A percentile compares a stretch with the other conserved stretches of the same genome.
Evolutionary conservation across 805 yeast genomes (phyloP).

Genomic region (Yamadazyma nakazawae): DNA sequence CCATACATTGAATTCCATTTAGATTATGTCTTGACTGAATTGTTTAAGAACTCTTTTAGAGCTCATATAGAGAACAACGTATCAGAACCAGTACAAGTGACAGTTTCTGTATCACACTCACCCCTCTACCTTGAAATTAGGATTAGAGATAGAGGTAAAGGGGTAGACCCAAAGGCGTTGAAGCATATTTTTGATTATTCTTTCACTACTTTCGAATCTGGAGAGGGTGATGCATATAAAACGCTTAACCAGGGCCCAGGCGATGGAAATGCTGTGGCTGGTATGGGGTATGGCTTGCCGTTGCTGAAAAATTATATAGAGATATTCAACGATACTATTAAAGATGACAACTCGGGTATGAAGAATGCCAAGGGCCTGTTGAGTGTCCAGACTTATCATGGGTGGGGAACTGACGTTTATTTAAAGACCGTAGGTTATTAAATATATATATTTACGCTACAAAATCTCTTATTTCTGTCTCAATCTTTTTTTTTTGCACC

Average conservation of each 20-base stretch:
- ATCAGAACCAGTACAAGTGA: conserved; percentile 35
- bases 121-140: conserved; percentile 61
- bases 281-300: conserved; percentile 96
- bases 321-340: conserved; percentile 34
- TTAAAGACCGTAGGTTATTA: conserved; percentile 34
- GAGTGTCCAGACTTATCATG: conserved; percentile 39
- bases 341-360: conserved; percentile 9
- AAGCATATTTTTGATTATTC: conserved; percentile 79
- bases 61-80: conserved; percentile 76
- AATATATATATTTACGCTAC: neutral
- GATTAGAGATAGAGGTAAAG: conserved; percentile 85
- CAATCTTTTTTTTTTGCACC: neutral
- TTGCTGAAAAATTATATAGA: conserved; percentile 53
- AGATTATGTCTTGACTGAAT: conserved; percentile 83
- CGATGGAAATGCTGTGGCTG: conserved; percentile 74
- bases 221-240: conserved; percentile 56
- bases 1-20: conserved; percentile 87
- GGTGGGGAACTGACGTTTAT: conserved; percentile 47
- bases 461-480: neutral
- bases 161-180: conserved; percentile 67
- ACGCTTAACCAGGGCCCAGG: conserved; percentile 72
- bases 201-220: conserved; percentile 69
- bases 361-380: conserved; percentile 33
- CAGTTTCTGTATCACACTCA: conserved; percentile 32
- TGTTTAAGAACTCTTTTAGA: conserved; percentile 81